A percentile compares a stretch with the other conserved stretches of the same genome.
Conservation (phyloP, 345 rosid genomes). For the Erucastrum elatum region DNA sequence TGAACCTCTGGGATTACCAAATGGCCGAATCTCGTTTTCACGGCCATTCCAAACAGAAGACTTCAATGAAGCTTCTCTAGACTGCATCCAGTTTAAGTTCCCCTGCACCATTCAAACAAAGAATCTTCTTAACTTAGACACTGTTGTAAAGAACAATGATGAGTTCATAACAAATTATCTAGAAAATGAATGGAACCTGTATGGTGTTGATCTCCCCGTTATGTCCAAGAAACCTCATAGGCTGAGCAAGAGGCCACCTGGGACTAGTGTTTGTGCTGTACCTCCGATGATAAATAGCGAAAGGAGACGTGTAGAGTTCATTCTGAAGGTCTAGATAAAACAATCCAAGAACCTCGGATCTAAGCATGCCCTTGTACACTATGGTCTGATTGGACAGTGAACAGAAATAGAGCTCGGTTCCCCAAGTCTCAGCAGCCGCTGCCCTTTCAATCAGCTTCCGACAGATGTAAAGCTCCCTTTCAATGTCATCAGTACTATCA, state of each 20-base stretch:
- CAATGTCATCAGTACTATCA: conserved; percentile 84
- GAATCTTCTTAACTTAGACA: neutral
- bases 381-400: conserved; percentile 92
- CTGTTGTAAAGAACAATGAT: neutral
- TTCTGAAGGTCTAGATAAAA: conserved; percentile 83
- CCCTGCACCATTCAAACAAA: conserved; percentile 54
- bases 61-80: conserved; percentile 85
- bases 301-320: conserved; percentile 72
- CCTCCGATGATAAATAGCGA: conserved; percentile 95
- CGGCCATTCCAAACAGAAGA: conserved; percentile 96
- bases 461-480: conserved; percentile 91
- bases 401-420: conserved; percentile 83
- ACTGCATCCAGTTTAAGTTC: conserved; percentile 99
- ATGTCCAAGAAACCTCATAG: conserved; percentile 99
- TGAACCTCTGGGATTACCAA: conserved; percentile 90
- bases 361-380: conserved; percentile 99
- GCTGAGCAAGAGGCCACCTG: conserved; percentile 99
- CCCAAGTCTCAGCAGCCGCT: conserved; percentile 69
- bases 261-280: conserved; percentile 99
- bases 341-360: conserved; percentile 89
- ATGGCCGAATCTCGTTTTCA: conserved; percentile 95
- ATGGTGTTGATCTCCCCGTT: conserved; percentile 99
- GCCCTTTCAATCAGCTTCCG: conserved; percentile 82
- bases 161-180: neutral
- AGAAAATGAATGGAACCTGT: conserved; percentile 56